A percentile compares a stretch with the other conserved stretches of the same genome.
phyloP scores from a whole-genome alignment of 345 rosid genomes.

The Syzygium oleosum region DNA sequence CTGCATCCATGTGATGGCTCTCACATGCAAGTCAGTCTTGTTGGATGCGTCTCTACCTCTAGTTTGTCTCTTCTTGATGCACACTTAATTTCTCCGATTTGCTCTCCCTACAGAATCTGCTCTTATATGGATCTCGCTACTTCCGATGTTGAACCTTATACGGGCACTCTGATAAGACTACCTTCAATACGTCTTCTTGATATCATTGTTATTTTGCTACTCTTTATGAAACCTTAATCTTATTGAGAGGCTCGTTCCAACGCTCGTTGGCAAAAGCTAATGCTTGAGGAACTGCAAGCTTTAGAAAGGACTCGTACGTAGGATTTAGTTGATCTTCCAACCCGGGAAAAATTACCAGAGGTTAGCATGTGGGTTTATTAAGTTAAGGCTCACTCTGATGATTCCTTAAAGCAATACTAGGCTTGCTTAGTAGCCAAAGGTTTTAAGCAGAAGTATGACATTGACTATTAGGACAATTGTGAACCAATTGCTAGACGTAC shows the following conservation, averaged over 20 bases:
- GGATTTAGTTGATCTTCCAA: not conserved
- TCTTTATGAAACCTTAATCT: too few relatives aligned
- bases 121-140: too few relatives aligned
- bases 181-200: too few relatives aligned
- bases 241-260: not conserved
- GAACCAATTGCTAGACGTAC: not conserved
- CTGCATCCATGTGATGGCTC: too few relatives aligned
- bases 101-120: too few relatives aligned
- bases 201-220: too few relatives aligned
- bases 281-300: not conserved
- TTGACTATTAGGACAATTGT: not conserved
- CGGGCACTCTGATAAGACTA: too few relatives aligned
- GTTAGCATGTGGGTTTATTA: not conserved
- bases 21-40: too few relatives aligned
- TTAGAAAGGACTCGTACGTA: not conserved
- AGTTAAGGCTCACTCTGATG: not conserved
- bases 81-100: too few relatives aligned
- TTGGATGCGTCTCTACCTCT: too few relatives aligned
- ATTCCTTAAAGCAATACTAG: not conserved
- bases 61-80: too few relatives aligned
- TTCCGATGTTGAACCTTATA: too few relatives aligned
- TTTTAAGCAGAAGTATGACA: not conserved
- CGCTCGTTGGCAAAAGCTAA: not conserved
- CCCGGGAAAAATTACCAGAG: not conserved
- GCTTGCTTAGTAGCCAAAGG: not conserved